Evolutionary conservation across 148 eudicot genomes (phyloP), one percentile per base, ranked within the genome.

Genomic region (Simmondsia chinensis): DNA sequence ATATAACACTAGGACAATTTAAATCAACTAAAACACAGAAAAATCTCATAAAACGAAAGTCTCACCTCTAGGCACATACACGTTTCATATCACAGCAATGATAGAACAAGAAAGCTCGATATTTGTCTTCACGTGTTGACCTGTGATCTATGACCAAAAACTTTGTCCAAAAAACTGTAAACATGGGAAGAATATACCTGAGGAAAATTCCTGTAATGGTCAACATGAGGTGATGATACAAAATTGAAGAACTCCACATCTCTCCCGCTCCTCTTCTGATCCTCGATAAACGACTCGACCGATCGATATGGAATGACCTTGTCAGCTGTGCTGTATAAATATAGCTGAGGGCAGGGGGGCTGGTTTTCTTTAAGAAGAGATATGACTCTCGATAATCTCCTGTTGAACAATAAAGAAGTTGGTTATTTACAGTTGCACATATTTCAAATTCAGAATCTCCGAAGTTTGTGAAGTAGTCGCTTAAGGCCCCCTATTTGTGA

Each of bases 261-360:
- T 65, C 61, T 77, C 39, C 99, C 99, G 11, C 21, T 60, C 45
- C n/a, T 59, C 63, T 72, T 77, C 47, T 93, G 99, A 4, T 77
- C 57, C 58, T 71, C 80, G 2, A 78, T 73, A 41, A 79, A 93
- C 20, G 63, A 55, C 57, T 93, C 99, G 21, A 86, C 76, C 0
- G 83, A 60, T 13, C 33, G 63, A 33, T 19, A 61, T 19, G 89
- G 94, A 28, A 93, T 75, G 35, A 93, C 94, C 55, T 73, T 80
- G 37, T 93, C 96, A 9, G 72, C 94, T 44, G 82, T 79, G 63
- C 96, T 93, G 48, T 86, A 93, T 55, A 93, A 60, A 66, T 86
- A 93, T 43, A 93, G 94, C 68, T 93, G 99, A 42, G 99, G 96
- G 58, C 83, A 79, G 1, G 48, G 55, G 32, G 96, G 86, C 63